phyloP scores from a whole-genome alignment of 179 eudicot genomes.

The Beta lomatogona region DNA sequence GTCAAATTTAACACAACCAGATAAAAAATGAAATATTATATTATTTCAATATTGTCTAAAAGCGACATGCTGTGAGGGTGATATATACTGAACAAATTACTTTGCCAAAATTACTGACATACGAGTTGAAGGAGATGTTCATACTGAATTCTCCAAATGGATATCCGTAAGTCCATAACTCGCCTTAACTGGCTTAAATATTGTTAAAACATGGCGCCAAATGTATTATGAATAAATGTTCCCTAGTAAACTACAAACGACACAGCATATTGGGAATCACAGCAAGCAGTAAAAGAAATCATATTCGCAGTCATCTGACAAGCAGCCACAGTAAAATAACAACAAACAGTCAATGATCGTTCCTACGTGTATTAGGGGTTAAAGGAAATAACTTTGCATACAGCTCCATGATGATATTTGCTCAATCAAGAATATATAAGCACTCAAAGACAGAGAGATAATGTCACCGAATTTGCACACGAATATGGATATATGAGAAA shows the following conservation, averaged over 20 bases:
- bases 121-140: not conserved
- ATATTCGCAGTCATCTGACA: not conserved
- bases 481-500: not conserved
- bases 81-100: not conserved
- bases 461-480: not conserved
- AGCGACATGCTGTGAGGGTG: conserved; percentile 2
- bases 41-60: not conserved
- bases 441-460: not conserved
- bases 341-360: not conserved
- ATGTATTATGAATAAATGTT: not conserved
- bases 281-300: not conserved
- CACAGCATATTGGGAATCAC: not conserved
- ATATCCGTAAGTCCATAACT: not conserved
- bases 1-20: conserved; percentile 12
- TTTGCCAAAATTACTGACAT: not conserved
- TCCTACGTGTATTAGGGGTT: not conserved
- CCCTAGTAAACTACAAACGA: not conserved
- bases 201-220: not conserved
- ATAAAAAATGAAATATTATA: not conserved
- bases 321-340: not conserved
- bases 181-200: not conserved
- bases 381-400: not conserved
- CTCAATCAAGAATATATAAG: not conserved
- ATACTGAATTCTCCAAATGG: not conserved
- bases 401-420: not conserved